These are phyloP conservation scores for Zymoseptoria crescenta DNA, from an alignment of 2,329 filamentous ascomycete species.

Conservation along the genomic window DNA sequence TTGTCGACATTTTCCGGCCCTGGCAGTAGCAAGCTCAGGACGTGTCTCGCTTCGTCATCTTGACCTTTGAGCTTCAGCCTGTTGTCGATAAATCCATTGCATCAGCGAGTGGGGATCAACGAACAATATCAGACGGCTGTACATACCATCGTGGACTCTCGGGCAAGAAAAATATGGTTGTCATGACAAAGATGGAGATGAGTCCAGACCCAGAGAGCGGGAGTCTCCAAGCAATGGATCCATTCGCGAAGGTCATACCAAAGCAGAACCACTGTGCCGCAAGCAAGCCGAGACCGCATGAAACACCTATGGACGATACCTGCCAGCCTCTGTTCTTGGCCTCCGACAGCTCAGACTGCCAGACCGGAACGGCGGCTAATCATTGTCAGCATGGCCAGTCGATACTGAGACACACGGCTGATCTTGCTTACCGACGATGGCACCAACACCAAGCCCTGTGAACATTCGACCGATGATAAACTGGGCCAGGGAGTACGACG, in stretches of 20 bases:
- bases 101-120: neutral
- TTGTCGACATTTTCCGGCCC: slow-evolving; percentile 30
- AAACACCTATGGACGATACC: slow-evolving; percentile 1
- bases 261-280: slow-evolving; percentile 42
- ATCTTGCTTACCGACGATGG: neutral
- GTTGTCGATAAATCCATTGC: neutral
- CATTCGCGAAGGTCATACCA: slow-evolving; percentile 32
- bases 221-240: slow-evolving; percentile 35
- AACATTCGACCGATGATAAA: slow-evolving; percentile 44
- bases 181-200: slow-evolving; percentile 10
- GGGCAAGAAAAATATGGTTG: slow-evolving; percentile 36
- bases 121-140: neutral
- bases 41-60: slow-evolving; percentile 26
- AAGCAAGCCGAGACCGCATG: slow-evolving; percentile 32
- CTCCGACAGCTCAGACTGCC: slow-evolving; percentile 37
- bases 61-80: slow-evolving; percentile 25
- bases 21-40: slow-evolving; percentile 43
- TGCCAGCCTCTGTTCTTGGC: neutral
- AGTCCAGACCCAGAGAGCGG: slow-evolving; percentile 28
- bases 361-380: slow-evolving; percentile 30
- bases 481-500: slow-evolving; percentile 28
- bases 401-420: neutral
- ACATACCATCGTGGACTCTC: slow-evolving; percentile 33
- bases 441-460: slow-evolving; percentile 40
- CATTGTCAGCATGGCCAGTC: neutral